Conservation (phyloP, 2,329 filamentous ascomycete species). For the Pseudopithomyces chartarum region DNA sequence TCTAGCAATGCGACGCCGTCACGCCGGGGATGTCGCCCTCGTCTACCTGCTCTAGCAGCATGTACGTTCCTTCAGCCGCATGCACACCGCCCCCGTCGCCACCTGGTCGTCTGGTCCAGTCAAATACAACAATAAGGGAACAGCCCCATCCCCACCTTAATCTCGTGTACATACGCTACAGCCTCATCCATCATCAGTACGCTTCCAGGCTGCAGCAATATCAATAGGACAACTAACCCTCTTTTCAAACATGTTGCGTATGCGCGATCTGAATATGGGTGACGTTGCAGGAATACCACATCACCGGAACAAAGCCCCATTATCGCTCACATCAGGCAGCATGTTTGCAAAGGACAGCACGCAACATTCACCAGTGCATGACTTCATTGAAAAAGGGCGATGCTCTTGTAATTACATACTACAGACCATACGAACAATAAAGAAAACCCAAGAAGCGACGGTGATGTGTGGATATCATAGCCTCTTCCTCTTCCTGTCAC, state of each 20-base stretch:
- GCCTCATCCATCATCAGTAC: neutral
- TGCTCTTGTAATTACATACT: neutral
- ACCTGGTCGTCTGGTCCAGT: no score
- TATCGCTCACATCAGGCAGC: neutral
- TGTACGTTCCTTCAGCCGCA: neutral
- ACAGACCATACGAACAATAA: neutral
- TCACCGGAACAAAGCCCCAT: neutral
- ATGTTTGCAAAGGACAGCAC: neutral
- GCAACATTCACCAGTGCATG: neutral
- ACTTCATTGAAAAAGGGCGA: neutral
- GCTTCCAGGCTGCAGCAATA: neutral
- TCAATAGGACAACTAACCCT: slow-evolving; percentile 1
- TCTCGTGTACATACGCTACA: neutral
- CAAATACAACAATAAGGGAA: no score
- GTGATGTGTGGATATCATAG: neutral
- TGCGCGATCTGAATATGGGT: neutral
- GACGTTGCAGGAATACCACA: neutral
- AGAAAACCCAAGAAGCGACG: neutral
- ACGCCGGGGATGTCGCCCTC: neutral
- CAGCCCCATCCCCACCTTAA: no score
- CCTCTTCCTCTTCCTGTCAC: neutral
- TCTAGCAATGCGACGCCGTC: neutral
- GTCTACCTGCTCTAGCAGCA: no score
- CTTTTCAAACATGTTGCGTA: neutral
- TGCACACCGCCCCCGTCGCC: neutral